These are phyloP conservation scores for Calonectria honghensis DNA, from an alignment of 2,329 filamentous ascomycete species.

Conservation along the genomic window DNA sequence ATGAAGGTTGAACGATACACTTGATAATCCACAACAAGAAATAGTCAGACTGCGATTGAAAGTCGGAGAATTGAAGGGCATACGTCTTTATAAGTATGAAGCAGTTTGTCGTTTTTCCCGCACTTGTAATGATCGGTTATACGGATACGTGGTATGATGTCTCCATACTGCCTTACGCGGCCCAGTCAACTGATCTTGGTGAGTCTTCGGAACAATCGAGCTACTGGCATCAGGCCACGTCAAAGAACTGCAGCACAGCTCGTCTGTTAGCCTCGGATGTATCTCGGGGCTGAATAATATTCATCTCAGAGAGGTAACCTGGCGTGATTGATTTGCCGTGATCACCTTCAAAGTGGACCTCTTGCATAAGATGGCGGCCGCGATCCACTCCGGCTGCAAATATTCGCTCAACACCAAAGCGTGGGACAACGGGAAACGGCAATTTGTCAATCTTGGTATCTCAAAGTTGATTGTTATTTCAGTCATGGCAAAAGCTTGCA, in stretches of 20 bases:
- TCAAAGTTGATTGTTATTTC: neutral
- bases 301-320: neutral
- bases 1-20: neutral
- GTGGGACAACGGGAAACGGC: too few species aligned
- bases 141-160: conserved; percentile 20
- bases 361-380: neutral
- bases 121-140: neutral
- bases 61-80: neutral
- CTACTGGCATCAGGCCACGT: neutral
- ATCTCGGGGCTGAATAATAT: conserved; percentile 6
- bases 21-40: neutral
- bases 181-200: conserved; percentile 27
- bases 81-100: neutral
- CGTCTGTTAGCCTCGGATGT: conserved; percentile 4
- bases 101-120: neutral
- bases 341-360: conserved; percentile 25
- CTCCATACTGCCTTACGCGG: conserved; percentile 5
- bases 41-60: neutral
- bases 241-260: neutral
- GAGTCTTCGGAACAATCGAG: neutral
- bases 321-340: neutral
- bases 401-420: neutral
- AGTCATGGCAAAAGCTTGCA: neutral
- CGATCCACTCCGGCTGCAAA: neutral
- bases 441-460: too few species aligned